Percentiles rank a stretch among this genome's conserved stretches.
phyloP scores from a whole-genome alignment of 192 early-diverging fungal genomes.

The Backusella circina region DNA sequence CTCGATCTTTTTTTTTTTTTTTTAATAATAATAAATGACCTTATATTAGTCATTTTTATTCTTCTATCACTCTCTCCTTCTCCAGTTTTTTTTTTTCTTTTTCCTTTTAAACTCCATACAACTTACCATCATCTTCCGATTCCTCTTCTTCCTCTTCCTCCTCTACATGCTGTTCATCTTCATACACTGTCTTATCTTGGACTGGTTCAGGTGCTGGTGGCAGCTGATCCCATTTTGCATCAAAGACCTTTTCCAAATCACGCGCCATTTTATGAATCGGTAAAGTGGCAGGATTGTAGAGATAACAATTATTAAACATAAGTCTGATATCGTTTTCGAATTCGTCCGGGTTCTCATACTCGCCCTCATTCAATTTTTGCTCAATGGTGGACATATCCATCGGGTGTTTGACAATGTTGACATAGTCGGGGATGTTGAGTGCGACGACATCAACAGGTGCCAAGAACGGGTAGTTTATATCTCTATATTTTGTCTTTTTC shows the following conservation, averaged over 20 bases:
- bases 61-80: not conserved
- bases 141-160: conserved; percentile 18
- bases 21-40: not conserved
- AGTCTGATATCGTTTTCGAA: conserved; percentile 76
- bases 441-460: conserved; percentile 84
- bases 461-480: conserved; percentile 70
- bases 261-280: conserved; percentile 70
- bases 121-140: conserved; percentile 23
- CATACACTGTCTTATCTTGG: not conserved
- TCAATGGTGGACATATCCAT: conserved; percentile 87
- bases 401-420: conserved; percentile 76
- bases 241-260: conserved; percentile 73
- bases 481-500: conserved; percentile 62
- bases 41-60: too few species aligned
- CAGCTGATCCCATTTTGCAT: conserved; percentile 64
- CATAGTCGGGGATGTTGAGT: conserved; percentile 86
- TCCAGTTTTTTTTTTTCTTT: not conserved
- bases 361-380: conserved; percentile 59
- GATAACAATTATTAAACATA: conserved; percentile 85
- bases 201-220: conserved; percentile 21
- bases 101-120: not conserved
- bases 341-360: conserved; percentile 60
- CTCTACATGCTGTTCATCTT: not conserved
- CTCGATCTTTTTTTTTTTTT: conserved; percentile 12
- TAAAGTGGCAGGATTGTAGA: conserved; percentile 68